Conservation (phyloP, 2,329 filamentous ascomycete genomes). For the Tolypocladium guangdongense region DNA sequence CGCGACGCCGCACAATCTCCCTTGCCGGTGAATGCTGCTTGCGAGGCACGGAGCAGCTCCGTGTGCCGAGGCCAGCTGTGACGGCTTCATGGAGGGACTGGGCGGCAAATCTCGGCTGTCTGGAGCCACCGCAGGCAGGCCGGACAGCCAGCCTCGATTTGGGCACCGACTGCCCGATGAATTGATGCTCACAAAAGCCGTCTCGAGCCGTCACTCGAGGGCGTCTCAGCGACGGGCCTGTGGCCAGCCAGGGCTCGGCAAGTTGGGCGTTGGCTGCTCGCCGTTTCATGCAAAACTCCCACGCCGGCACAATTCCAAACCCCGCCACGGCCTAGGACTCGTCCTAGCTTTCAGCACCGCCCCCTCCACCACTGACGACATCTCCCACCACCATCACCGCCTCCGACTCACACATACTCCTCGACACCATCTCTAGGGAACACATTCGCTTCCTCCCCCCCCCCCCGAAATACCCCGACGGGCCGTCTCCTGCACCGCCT, state of each 20-base stretch:
- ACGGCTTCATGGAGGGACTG: neutral
- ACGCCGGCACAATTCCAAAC: no score
- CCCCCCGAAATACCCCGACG: neutral
- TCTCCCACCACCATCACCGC: conserved; percentile 16
- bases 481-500: neutral
- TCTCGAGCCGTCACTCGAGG: neutral
- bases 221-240: no score
- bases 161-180: neutral
- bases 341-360: conserved; percentile 7
- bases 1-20: neutral
- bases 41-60: no score
- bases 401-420: conserved; percentile 7
- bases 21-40: neutral
- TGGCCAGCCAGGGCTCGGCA: neutral
- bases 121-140: neutral
- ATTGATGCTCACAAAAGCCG: no score
- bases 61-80: neutral
- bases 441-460: conserved; percentile 5
- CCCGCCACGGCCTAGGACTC: conserved; percentile 8
- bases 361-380: conserved; percentile 26
- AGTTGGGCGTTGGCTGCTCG: neutral
- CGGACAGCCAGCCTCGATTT: neutral
- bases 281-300: no score
- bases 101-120: neutral
- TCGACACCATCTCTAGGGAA: conserved; percentile 1